Evolutionary conservation across 1,284 basidiomycete genomes (phyloP), one percentile per base, ranked within the genome.

Genomic region (Crepidotus sp.): DNA sequence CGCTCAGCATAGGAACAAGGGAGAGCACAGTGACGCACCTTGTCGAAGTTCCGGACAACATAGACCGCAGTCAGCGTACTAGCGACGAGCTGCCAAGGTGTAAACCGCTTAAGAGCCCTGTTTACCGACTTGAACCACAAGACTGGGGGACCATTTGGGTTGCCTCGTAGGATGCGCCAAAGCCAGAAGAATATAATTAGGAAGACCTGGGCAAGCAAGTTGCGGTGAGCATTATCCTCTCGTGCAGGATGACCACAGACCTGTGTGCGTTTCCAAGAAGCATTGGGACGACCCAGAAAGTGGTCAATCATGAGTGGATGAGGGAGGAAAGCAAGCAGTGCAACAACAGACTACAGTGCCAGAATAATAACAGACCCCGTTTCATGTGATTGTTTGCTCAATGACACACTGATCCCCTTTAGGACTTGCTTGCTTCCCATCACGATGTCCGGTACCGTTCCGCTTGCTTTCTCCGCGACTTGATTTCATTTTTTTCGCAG

Each of bases 41-140:
- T 88, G 63, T 97, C 93, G 13, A 93, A 65, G 61, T 98, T 88
- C 11, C 88, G 73, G 36, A 90, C 61, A 15, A 89, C 83, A 61
- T 97, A 98, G 8, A 95, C 70, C 22, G 78, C 63, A 1, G 93
- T 95, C 46, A 96, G 67, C 2, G 88, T 88, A 53, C 79, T 86
- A 46, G 92, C 74, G 42, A 97, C 76, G 54, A 98, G 74, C 60
- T 98, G 94, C 83, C 93, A 98, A 15, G 95, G 95, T 0, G 92
- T 87, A 66, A 91, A 96, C 19, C 80, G 77, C 56, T 26, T 36
- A 18, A 90, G 68, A 4, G 59, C 54, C 54, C 69, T 69, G 57
- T 88, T 89, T 6, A 74, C 55, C 31, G 64, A 63, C 36, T 75
- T 71, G 2, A 90, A 59, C 74, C 76, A 79, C 21, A 83, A 56